A percentile compares a stretch with the other conserved stretches of the same genome.
These are phyloP conservation scores for Hypholoma sublateritium DNA, from an alignment of 768 basidiomycete genomes.

Conservation along the genomic window DNA sequence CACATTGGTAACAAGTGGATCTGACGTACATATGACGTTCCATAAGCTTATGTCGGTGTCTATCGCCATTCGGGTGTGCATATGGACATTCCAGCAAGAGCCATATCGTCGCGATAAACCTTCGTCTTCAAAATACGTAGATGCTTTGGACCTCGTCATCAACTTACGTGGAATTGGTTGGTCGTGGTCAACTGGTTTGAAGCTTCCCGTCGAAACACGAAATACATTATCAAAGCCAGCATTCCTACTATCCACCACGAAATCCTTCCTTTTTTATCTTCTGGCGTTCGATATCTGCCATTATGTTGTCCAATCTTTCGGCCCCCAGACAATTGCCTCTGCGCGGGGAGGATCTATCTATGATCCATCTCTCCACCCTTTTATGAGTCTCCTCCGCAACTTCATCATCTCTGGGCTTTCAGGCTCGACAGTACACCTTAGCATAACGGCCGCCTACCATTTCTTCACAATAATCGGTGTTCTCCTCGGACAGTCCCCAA, in stretches of 20 bases:
- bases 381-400: constrained; percentile 42
- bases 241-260: constrained; percentile 37
- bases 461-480: constrained; percentile 42
- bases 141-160: constrained; percentile 49
- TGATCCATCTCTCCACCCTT: constrained; percentile 33
- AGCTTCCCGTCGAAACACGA: constrained; percentile 42
- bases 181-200: constrained; percentile 52
- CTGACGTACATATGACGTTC: not conserved
- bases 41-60: constrained; percentile 36
- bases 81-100: constrained; percentile 39
- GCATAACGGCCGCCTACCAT: constrained; percentile 45
- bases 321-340: constrained; percentile 40
- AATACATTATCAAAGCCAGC: constrained; percentile 31
- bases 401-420: constrained; percentile 39
- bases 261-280: constrained; percentile 32
- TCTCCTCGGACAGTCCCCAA: constrained; percentile 44
- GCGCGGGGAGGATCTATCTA: constrained; percentile 42
- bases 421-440: constrained; percentile 43
- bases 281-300: constrained; percentile 46
- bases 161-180: constrained; percentile 62
- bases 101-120: constrained; percentile 30
- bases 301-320: constrained; percentile 44
- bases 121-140: constrained; percentile 21
- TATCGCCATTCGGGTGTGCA: constrained; percentile 35
- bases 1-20: not conserved